phyloP scores from a whole-genome alignment of 805 yeast genomes.

The Barnettozyma wickerhamii region DNA sequence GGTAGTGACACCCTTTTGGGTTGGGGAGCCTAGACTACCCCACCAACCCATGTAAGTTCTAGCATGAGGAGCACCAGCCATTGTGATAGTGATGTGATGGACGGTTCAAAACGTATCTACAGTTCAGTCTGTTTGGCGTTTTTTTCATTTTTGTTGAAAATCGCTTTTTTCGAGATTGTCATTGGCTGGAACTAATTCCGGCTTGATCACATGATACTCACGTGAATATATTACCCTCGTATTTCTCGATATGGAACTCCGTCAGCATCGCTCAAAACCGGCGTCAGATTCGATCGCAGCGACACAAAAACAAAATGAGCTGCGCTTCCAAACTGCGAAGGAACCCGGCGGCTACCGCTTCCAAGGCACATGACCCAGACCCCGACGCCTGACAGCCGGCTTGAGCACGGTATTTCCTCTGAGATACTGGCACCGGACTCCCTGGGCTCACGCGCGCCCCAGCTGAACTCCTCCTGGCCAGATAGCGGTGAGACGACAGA shows the following conservation, averaged over 20 bases:
- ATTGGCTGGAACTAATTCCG: slow-evolving; percentile 12
- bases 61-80: slow-evolving; percentile 68
- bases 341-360: no score
- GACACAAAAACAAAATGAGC: background rate
- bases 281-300: background rate
- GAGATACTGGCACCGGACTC: background rate
- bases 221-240: no score
- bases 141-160: slow-evolving; percentile 10
- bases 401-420: background rate
- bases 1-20: slow-evolving; percentile 79
- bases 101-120: background rate
- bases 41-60: slow-evolving; percentile 94
- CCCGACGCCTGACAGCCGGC: background rate
- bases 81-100: slow-evolving; percentile 24
- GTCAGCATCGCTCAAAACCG: background rate
- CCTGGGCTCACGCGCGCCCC: background rate
- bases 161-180: slow-evolving; percentile 9
- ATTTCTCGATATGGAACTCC: no score
- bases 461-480: slow-evolving; percentile 1
- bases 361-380: background rate
- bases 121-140: slow-evolving; percentile 1
- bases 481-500: slow-evolving; percentile 6
- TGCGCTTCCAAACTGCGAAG: no score
- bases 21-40: slow-evolving; percentile 87
- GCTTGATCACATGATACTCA: slow-evolving; percentile 2